These are phyloP conservation scores for Penicillium lagena DNA, from an alignment of 495 filamentous ascomycete species.

Conservation along the genomic window DNA sequence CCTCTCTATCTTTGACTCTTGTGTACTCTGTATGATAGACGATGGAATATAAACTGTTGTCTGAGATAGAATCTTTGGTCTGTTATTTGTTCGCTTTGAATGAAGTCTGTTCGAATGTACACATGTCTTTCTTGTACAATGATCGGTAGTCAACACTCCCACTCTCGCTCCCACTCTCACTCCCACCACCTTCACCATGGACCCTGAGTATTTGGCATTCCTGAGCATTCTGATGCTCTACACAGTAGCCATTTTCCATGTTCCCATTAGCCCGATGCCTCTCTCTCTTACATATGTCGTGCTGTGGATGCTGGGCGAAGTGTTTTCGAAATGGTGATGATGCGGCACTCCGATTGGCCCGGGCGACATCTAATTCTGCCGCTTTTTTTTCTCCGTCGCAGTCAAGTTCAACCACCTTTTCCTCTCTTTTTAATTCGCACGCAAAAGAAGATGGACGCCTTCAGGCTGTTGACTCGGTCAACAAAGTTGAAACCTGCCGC, in stretches of 20 bases:
- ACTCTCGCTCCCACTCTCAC: no score
- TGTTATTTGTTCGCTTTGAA: no score
- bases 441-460: slow-evolving; percentile 41
- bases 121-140: no score
- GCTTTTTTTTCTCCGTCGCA: neutral
- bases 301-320: neutral
- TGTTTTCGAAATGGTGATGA: neutral
- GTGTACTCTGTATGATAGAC: slow-evolving; percentile 50
- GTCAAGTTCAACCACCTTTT: slow-evolving; percentile 11
- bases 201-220: no score
- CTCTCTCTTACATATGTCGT: no score
- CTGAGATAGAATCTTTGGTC: slow-evolving; percentile 28
- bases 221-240: no score
- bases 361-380: slow-evolving; percentile 15
- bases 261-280: no score
- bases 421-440: slow-evolving; percentile 10
- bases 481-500: slow-evolving; percentile 41
- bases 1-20: slow-evolving; percentile 22
- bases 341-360: slow-evolving; percentile 29
- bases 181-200: no score
- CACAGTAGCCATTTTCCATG: no score
- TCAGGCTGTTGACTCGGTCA: slow-evolving; percentile 48
- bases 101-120: no score
- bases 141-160: neutral
- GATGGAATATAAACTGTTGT: slow-evolving; percentile 49